These are phyloP conservation scores for Candida labiduridarum DNA, from an alignment of 1,139 yeast species.

Conservation along the genomic window DNA sequence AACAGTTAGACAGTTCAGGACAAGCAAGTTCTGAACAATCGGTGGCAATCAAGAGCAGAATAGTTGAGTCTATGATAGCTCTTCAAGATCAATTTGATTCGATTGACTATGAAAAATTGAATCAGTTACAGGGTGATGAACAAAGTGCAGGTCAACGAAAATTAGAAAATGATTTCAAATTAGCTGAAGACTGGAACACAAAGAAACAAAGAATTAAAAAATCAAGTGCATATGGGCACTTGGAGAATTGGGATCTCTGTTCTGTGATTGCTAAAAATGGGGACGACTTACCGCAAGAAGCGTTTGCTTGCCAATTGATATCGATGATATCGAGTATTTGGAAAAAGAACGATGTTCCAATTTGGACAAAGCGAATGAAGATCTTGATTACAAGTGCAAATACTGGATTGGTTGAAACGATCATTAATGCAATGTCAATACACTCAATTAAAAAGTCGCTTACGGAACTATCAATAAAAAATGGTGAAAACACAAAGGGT, in stretches of 20 bases:
- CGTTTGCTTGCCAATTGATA: conserved; percentile 93
- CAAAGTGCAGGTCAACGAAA: conserved; percentile 84
- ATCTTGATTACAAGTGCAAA: conserved; percentile 88
- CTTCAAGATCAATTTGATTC: conserved; percentile 67
- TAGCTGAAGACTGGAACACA: conserved; percentile 91
- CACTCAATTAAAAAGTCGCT: conserved; percentile 93
- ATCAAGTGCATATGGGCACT: conserved; percentile 79
- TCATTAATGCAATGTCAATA: conserved; percentile 87
- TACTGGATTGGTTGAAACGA: conserved; percentile 92
- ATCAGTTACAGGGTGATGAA: conserved; percentile 48
- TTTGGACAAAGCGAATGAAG: conserved; percentile 93
- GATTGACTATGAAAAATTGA: conserved; percentile 50
- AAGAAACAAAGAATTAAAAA: conserved; percentile 79
- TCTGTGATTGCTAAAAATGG: conserved; percentile 97
- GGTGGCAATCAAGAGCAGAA: conserved; percentile 69
- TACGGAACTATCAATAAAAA: conserved; percentile 68
- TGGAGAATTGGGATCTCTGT: conserved; percentile 90
- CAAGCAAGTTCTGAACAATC: conserved; percentile 71
- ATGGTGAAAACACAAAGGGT: conserved; percentile 69
- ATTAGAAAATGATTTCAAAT: conserved; percentile 84
- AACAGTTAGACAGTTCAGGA: conserved; percentile 81
- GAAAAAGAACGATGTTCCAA: conserved; percentile 64
- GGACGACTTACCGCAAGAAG: conserved; percentile 93
- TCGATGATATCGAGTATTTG: conserved; percentile 84
- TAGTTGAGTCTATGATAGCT: conserved; percentile 85